Conservation (phyloP, 176 grass and related monocot genomes). For the Juncus inflexus region DNA sequence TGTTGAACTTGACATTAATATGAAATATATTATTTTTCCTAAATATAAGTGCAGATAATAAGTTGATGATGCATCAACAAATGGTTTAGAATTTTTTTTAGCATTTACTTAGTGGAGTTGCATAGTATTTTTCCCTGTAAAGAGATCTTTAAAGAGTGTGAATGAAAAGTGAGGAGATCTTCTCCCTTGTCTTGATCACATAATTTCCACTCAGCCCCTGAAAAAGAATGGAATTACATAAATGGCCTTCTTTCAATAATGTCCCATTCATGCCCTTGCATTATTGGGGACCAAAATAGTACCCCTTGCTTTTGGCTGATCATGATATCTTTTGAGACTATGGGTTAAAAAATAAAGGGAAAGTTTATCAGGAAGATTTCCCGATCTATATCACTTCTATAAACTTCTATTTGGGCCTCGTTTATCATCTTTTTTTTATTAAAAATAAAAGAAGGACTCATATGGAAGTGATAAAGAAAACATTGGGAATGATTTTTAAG, state of each 20-base stretch:
- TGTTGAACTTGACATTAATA: too few relatives aligned
- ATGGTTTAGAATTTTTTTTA: too few relatives aligned
- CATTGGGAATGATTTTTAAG: too few relatives aligned
- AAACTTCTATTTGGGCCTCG: background rate
- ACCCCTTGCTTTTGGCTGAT: conserved; percentile 28
- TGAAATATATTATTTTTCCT: too few relatives aligned
- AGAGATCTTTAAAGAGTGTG: conserved; percentile 17
- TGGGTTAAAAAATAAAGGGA: conserved; percentile 5
- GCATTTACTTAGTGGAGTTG: too few relatives aligned
- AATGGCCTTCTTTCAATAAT: background rate
- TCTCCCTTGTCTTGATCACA: conserved; percentile 15
- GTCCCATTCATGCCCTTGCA: conserved; percentile 25
- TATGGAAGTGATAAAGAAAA: too few relatives aligned
- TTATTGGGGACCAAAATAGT: conserved; percentile 15
- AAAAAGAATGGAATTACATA: conserved; percentile 8
- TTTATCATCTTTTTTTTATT: conserved; percentile 17
- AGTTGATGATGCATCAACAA: too few relatives aligned
- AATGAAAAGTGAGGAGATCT: conserved; percentile 26
- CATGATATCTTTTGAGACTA: conserved; percentile 23
- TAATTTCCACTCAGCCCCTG: background rate
- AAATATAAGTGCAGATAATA: too few relatives aligned
- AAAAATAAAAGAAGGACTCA: too few relatives aligned
- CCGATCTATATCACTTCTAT: background rate
- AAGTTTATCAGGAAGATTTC: background rate
- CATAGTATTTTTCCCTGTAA: background rate